Evolutionary conservation across 257 asterid genomes (phyloP).

Genomic region (Jasminum sambac): DNA sequence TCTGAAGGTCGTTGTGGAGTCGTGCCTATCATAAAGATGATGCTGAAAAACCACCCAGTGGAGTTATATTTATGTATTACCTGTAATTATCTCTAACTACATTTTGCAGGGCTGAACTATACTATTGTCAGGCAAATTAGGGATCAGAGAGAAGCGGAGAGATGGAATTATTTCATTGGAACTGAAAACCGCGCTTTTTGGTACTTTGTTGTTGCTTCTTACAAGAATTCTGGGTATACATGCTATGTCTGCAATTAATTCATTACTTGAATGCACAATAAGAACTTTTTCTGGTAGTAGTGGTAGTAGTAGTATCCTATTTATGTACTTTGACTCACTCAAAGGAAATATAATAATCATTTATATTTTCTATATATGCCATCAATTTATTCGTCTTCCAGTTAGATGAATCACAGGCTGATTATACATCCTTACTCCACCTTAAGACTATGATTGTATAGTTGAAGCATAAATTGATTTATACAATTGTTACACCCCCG

Average conservation of each 20-base stretch:
- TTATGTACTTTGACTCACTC: too few species aligned
- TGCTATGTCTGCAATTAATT: background rate
- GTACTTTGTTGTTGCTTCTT: constrained; percentile 6
- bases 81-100: background rate
- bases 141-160: constrained; percentile 16
- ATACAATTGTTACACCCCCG: constrained; percentile 31
- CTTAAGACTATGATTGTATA: constrained; percentile 28
- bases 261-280: background rate
- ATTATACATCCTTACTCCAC: constrained; percentile 4
- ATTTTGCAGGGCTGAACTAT: constrained; percentile 26
- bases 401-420: background rate
- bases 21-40: too few species aligned
- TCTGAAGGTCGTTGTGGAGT: too few species aligned
- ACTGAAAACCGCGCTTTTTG: constrained; percentile 9
- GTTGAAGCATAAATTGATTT: constrained; percentile 12
- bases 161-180: constrained; percentile 14
- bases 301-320: too few species aligned
- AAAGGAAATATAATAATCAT: background rate
- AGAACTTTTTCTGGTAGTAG: background rate
- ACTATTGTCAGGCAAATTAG: constrained; percentile 9
- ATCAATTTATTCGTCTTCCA: constrained; percentile 9
- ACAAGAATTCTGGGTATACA: constrained; percentile 4
- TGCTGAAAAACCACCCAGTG: background rate
- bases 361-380: background rate
- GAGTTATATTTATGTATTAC: background rate